Percentiles rank a stretch among this genome's conserved stretches.
These are phyloP conservation scores for Solanum aculeatissimum DNA, from an alignment of 305 asterid genomes.

Conservation along the genomic window DNA sequence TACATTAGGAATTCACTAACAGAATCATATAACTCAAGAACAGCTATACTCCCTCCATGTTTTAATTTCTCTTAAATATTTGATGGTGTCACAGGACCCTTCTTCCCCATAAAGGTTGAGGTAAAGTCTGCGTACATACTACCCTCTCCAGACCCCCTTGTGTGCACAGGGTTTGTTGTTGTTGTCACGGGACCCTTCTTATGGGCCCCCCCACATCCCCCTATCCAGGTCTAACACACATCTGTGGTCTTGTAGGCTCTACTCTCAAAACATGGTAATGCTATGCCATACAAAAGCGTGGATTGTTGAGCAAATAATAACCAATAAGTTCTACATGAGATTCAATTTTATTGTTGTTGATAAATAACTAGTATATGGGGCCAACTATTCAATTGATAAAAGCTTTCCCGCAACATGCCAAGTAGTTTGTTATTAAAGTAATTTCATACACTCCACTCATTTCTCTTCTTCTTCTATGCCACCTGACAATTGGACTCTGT, in stretches of 20 bases:
- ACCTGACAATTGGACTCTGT: background rate
- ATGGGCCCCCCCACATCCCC: background rate
- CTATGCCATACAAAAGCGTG: background rate
- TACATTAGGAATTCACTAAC: background rate
- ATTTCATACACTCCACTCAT: background rate
- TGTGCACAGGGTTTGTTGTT: background rate
- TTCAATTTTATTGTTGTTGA: background rate
- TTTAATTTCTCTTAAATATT: background rate
- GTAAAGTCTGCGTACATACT: background rate
- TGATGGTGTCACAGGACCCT: background rate
- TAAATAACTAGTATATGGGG: background rate
- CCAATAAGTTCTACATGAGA: background rate
- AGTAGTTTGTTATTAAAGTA: background rate
- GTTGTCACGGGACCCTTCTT: background rate
- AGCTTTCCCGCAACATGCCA: background rate
- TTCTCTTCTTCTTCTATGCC: background rate
- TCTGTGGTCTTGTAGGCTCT: background rate
- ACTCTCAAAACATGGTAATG: background rate
- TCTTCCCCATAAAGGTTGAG: background rate
- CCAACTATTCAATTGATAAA: background rate
- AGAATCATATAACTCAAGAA: background rate
- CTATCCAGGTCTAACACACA: background rate
- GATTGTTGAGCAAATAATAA: background rate
- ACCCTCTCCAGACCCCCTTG: background rate
- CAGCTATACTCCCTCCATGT: background rate